Evolutionary conservation across 2,329 filamentous ascomycete genomes (phyloP), one percentile per base, ranked within the genome.

Genomic region (Talaromyces piceae): DNA sequence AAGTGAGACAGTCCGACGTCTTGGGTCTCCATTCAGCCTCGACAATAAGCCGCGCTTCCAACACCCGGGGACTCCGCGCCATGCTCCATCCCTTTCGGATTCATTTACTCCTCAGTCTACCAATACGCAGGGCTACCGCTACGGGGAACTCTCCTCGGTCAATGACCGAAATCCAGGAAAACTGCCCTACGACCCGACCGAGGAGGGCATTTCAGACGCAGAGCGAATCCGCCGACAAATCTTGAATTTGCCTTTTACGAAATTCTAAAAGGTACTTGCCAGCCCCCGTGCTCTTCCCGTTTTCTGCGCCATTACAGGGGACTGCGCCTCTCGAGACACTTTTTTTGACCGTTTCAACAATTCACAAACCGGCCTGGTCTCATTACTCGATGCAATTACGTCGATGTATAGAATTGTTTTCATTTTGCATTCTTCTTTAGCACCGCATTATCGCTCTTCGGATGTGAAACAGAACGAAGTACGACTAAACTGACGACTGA

Each of bases 11-110:
- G 69, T 73, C 47, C 73, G 72, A 51, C 69, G 73, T 33, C 63
- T 77, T 16, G 73, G 73, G 22, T 76, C 74, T 26, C 74, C 74
- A 2, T 77, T 77, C 54, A 67, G 70, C 50, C 58, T 70, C 8
- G 69, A 74, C 53, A 61, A 56, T 11, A 62, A 61, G 46, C 65
- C 63, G 46, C 67, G 64, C 45, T 62, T 61, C 25, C 65, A 64
- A 23, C 54, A 61, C 4, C 53, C 59, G 22, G 61, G 65, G 52
- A 61, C 61, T 27, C 62, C 67, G 18, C 62, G 69, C 53, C 72
- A 73, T 56, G 68, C 66, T 11, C 66, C 69, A 27, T 74, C 69
- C 37, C 62, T 70, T 51, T 73, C 71, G 8, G 72, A 75, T 50
- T 68, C 72, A 2, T 74, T 73, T 55, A 67, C 67, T 11, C 59